These are phyloP conservation scores for Friedmanniomyces endolithicus DNA, from an alignment of 495 filamentous ascomycete genomes.

Conservation along the genomic window DNA sequence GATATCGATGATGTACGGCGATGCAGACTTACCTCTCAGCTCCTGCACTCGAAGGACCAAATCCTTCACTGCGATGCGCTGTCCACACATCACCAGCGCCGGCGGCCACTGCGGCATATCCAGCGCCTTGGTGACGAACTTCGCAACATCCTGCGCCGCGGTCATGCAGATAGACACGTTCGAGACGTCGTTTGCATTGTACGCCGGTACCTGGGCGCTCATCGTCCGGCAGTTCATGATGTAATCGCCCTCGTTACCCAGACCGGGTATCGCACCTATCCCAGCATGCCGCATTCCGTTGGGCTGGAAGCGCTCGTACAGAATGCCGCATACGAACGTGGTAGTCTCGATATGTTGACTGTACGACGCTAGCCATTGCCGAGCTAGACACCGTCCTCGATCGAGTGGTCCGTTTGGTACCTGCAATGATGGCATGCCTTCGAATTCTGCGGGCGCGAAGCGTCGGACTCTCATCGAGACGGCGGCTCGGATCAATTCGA, in stretches of 20 bases:
- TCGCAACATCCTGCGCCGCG: constrained; percentile 52
- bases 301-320: constrained; percentile 61
- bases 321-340: constrained; percentile 52
- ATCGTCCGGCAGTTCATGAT: constrained; percentile 47
- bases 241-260: constrained; percentile 47
- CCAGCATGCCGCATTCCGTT: constrained; percentile 44
- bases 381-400: constrained; percentile 45
- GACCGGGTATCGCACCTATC: constrained; percentile 39
- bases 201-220: constrained; percentile 46
- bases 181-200: constrained; percentile 33
- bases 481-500: constrained; percentile 62
- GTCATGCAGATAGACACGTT: constrained; percentile 50
- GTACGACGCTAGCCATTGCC: constrained; percentile 43
- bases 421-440: constrained; percentile 41
- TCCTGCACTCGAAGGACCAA: constrained; percentile 21
- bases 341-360: constrained; percentile 47
- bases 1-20: too few species aligned
- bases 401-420: constrained; percentile 35
- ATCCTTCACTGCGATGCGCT: constrained; percentile 35
- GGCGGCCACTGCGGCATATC: constrained; percentile 49
- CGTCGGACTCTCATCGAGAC: constrained; percentile 48
- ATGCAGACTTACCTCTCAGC: constrained; percentile 22
- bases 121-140: constrained; percentile 51
- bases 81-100: constrained; percentile 54
- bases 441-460: constrained; percentile 67